Percentiles rank a stretch among this genome's conserved stretches.
Conservation (phyloP, 495 filamentous ascomycete genomes). For the Penicillium angulare region DNA sequence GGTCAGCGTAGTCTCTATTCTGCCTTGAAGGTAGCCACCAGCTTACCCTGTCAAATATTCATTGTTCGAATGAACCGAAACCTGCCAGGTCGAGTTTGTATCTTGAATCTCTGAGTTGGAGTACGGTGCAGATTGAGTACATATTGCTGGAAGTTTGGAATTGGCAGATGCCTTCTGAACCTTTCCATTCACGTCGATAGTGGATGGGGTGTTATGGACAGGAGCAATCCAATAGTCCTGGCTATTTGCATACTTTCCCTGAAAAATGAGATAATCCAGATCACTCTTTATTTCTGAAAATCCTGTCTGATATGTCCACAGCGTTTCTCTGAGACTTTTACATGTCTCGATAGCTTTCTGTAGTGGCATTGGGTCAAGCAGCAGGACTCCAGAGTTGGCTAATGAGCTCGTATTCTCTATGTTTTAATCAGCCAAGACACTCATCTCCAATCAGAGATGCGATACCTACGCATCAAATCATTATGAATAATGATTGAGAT, state of each 20-base stretch:
- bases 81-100: slow-evolving; percentile 15
- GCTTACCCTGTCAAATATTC: slow-evolving; percentile 21
- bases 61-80: slow-evolving; percentile 18
- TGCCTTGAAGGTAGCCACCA: no score
- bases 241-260: slow-evolving; percentile 3
- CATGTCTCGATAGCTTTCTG: slow-evolving; percentile 16
- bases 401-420: slow-evolving; percentile 17
- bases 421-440: neutral
- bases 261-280: slow-evolving; percentile 16
- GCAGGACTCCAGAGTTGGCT: slow-evolving; percentile 15
- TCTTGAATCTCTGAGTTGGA: slow-evolving; percentile 13
- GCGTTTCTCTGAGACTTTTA: slow-evolving; percentile 12
- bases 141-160: slow-evolving; percentile 14
- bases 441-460: neutral
- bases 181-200: slow-evolving; percentile 9
- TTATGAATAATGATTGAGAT: slow-evolving; percentile 25
- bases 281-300: slow-evolving; percentile 1
- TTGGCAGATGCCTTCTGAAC: slow-evolving; percentile 8
- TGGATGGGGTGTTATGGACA: slow-evolving; percentile 5
- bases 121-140: slow-evolving; percentile 20
- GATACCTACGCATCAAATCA: slow-evolving; percentile 15
- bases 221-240: slow-evolving; percentile 19
- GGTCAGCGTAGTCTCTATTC: neutral
- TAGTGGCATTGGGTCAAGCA: slow-evolving; percentile 18
- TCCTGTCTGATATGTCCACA: slow-evolving; percentile 6